phyloP scores from a whole-genome alignment of 345 rosid species.

The Cardiospermum halicacabum region DNA sequence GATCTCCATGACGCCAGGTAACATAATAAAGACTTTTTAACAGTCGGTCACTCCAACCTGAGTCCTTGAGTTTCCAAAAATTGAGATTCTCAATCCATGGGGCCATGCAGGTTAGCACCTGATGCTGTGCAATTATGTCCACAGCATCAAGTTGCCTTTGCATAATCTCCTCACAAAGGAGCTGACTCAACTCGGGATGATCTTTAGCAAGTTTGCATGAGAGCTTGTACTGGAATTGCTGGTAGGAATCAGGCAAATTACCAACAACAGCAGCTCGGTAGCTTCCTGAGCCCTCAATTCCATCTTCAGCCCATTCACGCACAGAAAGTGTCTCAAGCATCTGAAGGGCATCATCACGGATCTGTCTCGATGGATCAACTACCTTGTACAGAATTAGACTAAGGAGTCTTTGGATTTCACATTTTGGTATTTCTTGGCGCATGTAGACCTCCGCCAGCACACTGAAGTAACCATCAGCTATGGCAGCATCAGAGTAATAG shows the following conservation, averaged over 20 bases:
- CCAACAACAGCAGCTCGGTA: constrained; percentile 99
- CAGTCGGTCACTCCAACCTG: constrained; percentile 97
- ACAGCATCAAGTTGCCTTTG: constrained; percentile 99
- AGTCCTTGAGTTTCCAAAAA: constrained; percentile 98
- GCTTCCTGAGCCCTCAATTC: constrained; percentile 82
- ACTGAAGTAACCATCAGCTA: constrained; percentile 98
- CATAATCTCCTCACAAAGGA: constrained; percentile 97
- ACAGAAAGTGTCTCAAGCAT: constrained; percentile 98
- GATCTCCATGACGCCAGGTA: constrained; percentile 98
- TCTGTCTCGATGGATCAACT: constrained; percentile 95
- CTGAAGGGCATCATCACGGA: constrained; percentile 98
- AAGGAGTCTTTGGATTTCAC: constrained; percentile 92
- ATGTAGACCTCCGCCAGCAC: constrained; percentile 98
- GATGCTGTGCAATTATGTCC: constrained; percentile 98
- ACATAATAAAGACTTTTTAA: constrained; percentile 97
- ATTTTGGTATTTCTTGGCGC: constrained; percentile 97
- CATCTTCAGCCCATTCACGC: constrained; percentile 99
- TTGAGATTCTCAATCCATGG: constrained; percentile 99
- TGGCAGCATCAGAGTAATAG: constrained; percentile 89
- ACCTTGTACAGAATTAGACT: constrained; percentile 97
- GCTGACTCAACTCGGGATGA: constrained; percentile 94
- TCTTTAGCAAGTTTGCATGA: constrained; percentile 97
- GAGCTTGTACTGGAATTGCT: constrained; percentile 95
- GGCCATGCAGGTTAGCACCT: constrained; percentile 99
- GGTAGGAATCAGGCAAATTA: constrained; percentile 97